Evolutionary conservation across 768 basidiomycete genomes (phyloP), one percentile per base, ranked within the genome.

Genomic region (Mrakia hoshinonis): DNA sequence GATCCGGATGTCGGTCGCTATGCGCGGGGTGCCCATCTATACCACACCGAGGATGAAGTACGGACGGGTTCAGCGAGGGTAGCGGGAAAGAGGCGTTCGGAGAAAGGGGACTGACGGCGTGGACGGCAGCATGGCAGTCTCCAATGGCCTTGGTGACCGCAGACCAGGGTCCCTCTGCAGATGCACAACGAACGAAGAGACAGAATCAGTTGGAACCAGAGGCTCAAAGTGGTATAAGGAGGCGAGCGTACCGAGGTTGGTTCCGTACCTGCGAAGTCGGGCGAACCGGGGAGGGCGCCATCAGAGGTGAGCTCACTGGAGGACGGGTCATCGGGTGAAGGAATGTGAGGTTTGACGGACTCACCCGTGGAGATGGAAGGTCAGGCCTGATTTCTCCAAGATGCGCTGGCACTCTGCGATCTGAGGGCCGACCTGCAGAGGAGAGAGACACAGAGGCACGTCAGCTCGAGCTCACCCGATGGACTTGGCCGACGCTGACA

Each of bases 1-100:
- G 67, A 98, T 94, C 34, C 95, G 88, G 72, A 97, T 89, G 80
- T 98, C 94, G 15, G 94, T 95, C 13, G 90, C 90, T 67, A 93
- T 84, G 65, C 88, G 86, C 20, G 86, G 85, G 0, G 43, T 85
- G 84, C 29, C 90, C 90, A 77, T 85, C 70, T 72, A n/a, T 20
- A 38, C 10, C 31, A 34, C 36, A 10, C 47, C 26, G 13, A 6
- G 22, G 76, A 63, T 29, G 18, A 3, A 31, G 22, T 36, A 15
- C 29, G 34, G 52, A 43, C 1, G 31, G 4, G 6, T 6, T 43
- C 15, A 7, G 43, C 7, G 31, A 36, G 9, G 43, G 39, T 49
- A 72, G 77, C 71, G 52, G 49, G 1, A 46, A 55, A 22, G 55
- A 24, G 26, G 66, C 29, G 66, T 5, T 2, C 29, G n/a, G 20